These are phyloP conservation scores for Sporothrix mexicana DNA, from an alignment of 2,329 filamentous ascomycete genomes.

Conservation along the genomic window DNA sequence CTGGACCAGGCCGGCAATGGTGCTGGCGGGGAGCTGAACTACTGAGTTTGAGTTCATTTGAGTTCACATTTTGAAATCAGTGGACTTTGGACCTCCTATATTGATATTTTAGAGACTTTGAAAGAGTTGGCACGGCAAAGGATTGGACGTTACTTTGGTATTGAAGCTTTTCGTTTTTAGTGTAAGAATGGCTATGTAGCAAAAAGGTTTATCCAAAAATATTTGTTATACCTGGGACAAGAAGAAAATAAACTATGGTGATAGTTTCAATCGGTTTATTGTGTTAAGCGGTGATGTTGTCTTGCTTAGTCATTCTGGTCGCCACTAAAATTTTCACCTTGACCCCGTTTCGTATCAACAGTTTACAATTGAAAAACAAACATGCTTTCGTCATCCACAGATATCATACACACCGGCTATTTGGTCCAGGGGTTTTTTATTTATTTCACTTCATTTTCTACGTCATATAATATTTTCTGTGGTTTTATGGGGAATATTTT, in stretches of 20 bases:
- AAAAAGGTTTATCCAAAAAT: background rate
- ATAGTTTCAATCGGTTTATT: background rate
- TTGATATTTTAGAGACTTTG: too few species aligned
- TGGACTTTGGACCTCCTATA: too few species aligned
- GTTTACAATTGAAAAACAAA: background rate
- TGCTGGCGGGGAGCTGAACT: conserved; percentile 86
- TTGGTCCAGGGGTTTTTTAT: too few species aligned
- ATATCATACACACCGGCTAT: too few species aligned
- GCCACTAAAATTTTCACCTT: conserved; percentile 1
- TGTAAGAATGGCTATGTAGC: conserved; percentile 1
- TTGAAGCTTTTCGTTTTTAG: background rate
- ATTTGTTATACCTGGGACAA: background rate
- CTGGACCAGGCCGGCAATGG: conserved; percentile 81
- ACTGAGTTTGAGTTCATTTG: conserved; percentile 54
- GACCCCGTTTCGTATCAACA: background rate
- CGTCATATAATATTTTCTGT: too few species aligned
- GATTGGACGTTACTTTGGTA: conserved; percentile 4
- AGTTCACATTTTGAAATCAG: background rate
- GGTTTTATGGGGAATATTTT: too few species aligned
- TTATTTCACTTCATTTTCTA: too few species aligned
- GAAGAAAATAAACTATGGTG: too few species aligned
- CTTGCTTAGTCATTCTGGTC: conserved; percentile 26
- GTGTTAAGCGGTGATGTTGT: background rate
- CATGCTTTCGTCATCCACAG: background rate
- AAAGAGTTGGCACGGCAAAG: background rate